Evolutionary conservation across 495 filamentous ascomycete genomes (phyloP), one percentile per base, ranked within the genome.

Genomic region (Penicillium maclennaniae): DNA sequence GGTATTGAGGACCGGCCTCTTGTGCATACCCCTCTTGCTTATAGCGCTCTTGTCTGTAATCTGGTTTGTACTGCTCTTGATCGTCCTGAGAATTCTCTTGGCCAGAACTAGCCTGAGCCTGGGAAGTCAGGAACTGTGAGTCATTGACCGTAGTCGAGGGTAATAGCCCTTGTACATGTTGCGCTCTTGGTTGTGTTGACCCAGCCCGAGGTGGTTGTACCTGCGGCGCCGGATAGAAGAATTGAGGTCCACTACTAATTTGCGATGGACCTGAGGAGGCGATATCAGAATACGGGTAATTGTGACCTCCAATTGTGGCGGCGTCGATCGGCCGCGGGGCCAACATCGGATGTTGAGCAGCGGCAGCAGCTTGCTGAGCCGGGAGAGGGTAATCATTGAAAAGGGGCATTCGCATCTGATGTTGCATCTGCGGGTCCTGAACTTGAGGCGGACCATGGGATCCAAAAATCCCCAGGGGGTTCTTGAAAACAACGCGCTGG

Each of bases 401-500:
- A 27, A 68, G 34, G 17, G 60, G 56, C 0, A 61, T 40, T 10
- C 60, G 36, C 50, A 56, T 45, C 12, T 58, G 51, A 6, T 54
- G 45, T 23, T 64, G 54, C 40, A 68, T 49, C 26, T 68, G 67
- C 2, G 51, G 28, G 45, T 60, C 55, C 3, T 56, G 60, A 6
- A 17, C 7, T 2, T 57, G 53, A 9, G 68, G 55, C 19, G 68
- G 62, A 40, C 66, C 63, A 59, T 71, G 70, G 27, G 68, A 61
- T 23, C 73, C 69, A 31, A 76, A 78, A n/a, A 83, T 72, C 4
- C 86, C 84, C 47, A 91, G 73, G 8, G 91, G 90, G 51, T 92
- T 84, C 69, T 95, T 97, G 79, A 98, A 97, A 38, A 96, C 77
- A 31, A 98, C 85, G 42, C 89, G 83, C 65, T 91, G 91, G 57